Evolutionary conservation across 148 eudicot species (phyloP).

Genomic region (Chenopodium formosanum): DNA sequence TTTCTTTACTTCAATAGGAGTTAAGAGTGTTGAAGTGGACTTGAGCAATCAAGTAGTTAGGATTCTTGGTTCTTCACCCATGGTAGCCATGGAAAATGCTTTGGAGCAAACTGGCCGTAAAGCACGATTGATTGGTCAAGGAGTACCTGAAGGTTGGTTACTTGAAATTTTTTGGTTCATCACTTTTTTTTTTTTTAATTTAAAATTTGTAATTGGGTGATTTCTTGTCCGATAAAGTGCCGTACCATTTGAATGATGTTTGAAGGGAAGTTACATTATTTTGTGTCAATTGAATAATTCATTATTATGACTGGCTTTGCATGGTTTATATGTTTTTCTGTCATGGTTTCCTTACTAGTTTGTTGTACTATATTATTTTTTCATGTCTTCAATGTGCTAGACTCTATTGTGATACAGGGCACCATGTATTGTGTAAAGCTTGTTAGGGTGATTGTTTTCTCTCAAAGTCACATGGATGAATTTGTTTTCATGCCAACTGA

Average conservation of each 20-base stretch:
- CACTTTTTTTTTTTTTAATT: not conserved
- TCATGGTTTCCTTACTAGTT: not conserved
- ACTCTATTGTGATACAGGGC: not conserved
- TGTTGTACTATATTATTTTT: not conserved
- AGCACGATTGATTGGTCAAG: conserved; percentile 90
- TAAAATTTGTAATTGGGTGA: too few relatives aligned
- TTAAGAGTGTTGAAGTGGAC: conserved; percentile 85
- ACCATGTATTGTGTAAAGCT: not conserved
- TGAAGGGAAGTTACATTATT: not conserved
- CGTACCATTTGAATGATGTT: too few relatives aligned
- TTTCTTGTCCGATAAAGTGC: too few relatives aligned
- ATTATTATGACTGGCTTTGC: not conserved
- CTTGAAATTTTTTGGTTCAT: not conserved
- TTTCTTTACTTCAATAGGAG: conserved; percentile 41
- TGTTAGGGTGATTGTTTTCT: not conserved
- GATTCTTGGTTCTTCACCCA: conserved; percentile 66
- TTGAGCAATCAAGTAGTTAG: conserved; percentile 88
- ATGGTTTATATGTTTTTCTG: not conserved
- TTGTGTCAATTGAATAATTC: not conserved
- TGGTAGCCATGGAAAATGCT: conserved; percentile 76
- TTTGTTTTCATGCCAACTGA: too few relatives aligned
- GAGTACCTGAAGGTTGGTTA: conserved; percentile 77
- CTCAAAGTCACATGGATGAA: not conserved
- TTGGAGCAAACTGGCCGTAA: conserved; percentile 81
- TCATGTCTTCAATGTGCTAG: not conserved